Base-by-base conservation (phyloP, 2,329 filamentous ascomycete species). In the Apiospora koreana region DNA sequence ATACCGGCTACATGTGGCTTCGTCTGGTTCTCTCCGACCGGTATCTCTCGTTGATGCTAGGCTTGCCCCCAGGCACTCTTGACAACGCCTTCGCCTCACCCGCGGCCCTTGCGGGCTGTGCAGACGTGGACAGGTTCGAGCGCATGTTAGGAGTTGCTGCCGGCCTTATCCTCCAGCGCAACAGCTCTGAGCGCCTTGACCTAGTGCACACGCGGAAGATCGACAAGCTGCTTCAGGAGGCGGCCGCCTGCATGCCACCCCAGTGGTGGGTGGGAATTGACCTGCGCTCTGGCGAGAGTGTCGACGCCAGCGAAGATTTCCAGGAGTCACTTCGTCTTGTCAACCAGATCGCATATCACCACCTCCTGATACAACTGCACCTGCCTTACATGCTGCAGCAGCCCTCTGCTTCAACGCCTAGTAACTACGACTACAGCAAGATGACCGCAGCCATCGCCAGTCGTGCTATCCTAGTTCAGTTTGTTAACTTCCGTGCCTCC, bases 41-140 rank as follows among this genome's bases (percentile, higher is more conserved):
- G 1, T 84, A 85, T 65, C 78, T 88, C 2, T 86, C 80, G 3
- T 73, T 87, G 28, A 80, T 86, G 75, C 76, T 87, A 0, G 85
- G 85, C 10, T 77, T 87, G 3, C 82, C 83, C 1, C 83, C 83
- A 54, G 80, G 79, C n/a, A 79, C 81, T 35, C 73, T 71, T 25
- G 66, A 45, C 21, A 81, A 81, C 42, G 76, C 74, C 4, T 74
- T 70, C 38, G 38, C 67, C 28, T 48, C 58, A 14, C 72, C 77
- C 0, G 67, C 75, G n/a, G 72, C 73, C 9, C 71, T 83, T 48
- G 16, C 79, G 77, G 67, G 70, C 2, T 65, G 73, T 12, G n/a
- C 46, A 41, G 71, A 70, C 3, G 71, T 76, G 68, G 73, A 74
- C 18, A 45, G 66, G 31, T 42, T 65, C 21, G 64, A 50, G 14